Percentiles rank a stretch among this genome's conserved stretches.
These are phyloP conservation scores for Carex scoparia DNA, from an alignment of 176 grass and related monocot species.

Conservation along the genomic window DNA sequence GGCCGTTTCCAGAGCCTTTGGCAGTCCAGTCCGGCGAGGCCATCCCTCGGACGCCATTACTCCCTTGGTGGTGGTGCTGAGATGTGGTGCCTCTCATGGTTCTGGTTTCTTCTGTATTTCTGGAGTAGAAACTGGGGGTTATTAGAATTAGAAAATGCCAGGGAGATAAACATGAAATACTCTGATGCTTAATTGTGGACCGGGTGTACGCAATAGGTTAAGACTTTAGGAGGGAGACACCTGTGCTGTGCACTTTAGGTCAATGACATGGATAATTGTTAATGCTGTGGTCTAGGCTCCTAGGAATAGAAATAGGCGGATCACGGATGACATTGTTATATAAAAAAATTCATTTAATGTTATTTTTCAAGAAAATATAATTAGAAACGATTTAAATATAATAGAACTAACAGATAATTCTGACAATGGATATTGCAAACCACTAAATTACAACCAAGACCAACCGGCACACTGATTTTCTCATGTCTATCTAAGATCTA, in stretches of 20 bases:
- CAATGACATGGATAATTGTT: background rate
- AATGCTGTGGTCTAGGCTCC: background rate
- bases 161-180: background rate
- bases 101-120: slow-evolving; percentile 50
- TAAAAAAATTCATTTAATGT: background rate
- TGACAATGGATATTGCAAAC: background rate
- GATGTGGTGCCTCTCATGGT: slow-evolving; percentile 37
- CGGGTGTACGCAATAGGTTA: background rate
- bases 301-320: background rate
- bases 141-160: slow-evolving; percentile 1
- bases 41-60: slow-evolving; percentile 25
- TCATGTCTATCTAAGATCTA: background rate
- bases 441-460: background rate
- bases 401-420: background rate
- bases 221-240: background rate
- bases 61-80: slow-evolving; percentile 36
- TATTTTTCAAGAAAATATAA: background rate
- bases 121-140: slow-evolving; percentile 6
- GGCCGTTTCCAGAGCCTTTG: slow-evolving; percentile 29
- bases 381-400: background rate
- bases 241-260: background rate
- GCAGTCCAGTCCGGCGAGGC: slow-evolving; percentile 37
- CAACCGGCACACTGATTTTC: background rate
- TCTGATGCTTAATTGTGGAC: slow-evolving; percentile 1
- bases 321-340: background rate